Conservation (phyloP, 805 yeast species). For the Candida wancherniae region DNA sequence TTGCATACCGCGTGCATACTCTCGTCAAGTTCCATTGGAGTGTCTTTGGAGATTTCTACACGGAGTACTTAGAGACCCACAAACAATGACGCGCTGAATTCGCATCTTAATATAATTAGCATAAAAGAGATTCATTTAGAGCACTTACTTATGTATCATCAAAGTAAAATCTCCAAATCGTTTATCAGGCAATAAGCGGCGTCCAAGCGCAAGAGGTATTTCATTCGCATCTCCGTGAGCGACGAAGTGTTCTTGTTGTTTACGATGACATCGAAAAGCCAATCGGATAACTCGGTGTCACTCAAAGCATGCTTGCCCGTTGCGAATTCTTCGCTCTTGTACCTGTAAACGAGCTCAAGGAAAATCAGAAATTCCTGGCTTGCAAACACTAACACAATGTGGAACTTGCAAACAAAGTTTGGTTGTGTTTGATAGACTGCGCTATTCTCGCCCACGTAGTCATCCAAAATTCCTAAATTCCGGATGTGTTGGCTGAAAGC, state of each 20-base stretch:
- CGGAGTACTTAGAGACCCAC: conserved; percentile 24
- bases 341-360: conserved; percentile 8
- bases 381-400: conserved; percentile 5
- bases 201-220: conserved; percentile 9
- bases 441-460: conserved; percentile 9
- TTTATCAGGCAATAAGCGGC: conserved; percentile 9
- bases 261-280: conserved; percentile 13
- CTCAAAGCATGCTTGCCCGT: conserved; percentile 6
- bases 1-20: conserved; percentile 57
- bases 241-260: conserved; percentile 8
- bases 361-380: conserved; percentile 5
- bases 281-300: conserved; percentile 9
- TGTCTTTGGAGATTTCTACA: conserved; percentile 71
- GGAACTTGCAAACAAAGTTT: conserved; percentile 10
- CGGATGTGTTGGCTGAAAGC: conserved; percentile 13
- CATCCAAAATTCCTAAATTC: conserved; percentile 14
- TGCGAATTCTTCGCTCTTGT: conserved; percentile 4
- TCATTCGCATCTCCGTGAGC: conserved; percentile 12
- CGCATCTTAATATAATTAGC: conserved; percentile 2
- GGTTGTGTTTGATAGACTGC: conserved; percentile 2
- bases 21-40: conserved; percentile 77
- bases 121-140: conserved; percentile 2
- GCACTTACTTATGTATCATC: conserved; percentile 4
- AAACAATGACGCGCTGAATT: conserved; percentile 1
- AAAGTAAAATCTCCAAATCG: conserved; percentile 13